A percentile compares a stretch with the other conserved stretches of the same genome.
These are phyloP conservation scores for Spizellomyces sp. DNA, from an alignment of 192 early-diverging fungal species.

Conservation along the genomic window DNA sequence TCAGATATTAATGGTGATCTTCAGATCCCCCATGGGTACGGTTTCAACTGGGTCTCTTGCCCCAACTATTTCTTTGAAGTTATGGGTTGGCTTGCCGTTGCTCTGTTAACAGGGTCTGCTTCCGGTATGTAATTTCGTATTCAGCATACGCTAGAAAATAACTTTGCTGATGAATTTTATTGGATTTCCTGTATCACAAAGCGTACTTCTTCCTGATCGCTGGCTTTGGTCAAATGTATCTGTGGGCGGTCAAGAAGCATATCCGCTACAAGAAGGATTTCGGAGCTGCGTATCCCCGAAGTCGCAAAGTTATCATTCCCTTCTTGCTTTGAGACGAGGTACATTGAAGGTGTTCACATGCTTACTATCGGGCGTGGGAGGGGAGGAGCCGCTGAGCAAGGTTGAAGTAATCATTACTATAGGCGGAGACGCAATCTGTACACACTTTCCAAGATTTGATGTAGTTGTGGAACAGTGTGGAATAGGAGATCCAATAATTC, in stretches of 20 bases:
- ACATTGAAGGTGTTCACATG: too few relatives aligned
- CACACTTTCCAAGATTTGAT: too few relatives aligned
- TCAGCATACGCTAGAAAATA: background rate
- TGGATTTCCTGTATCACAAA: background rate
- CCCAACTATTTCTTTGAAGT: constrained; percentile 95
- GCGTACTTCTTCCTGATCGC: constrained; percentile 30
- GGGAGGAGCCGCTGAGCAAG: too few relatives aligned
- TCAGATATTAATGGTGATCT: background rate
- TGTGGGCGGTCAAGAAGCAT: constrained; percentile 98
- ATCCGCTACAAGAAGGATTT: constrained; percentile 88
- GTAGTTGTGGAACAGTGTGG: too few relatives aligned
- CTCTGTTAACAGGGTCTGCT: constrained; percentile 70
- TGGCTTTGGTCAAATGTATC: constrained; percentile 48
- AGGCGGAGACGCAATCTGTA: too few relatives aligned
- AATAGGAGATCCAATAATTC: too few relatives aligned
- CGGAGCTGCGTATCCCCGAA: constrained; percentile 78
- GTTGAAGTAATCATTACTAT: too few relatives aligned
- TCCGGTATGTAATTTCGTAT: constrained; percentile 42
- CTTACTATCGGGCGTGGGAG: too few relatives aligned
- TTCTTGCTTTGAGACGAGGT: constrained; percentile 23
- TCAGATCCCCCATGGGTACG: constrained; percentile 86
- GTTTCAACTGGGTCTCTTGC: constrained; percentile 85
- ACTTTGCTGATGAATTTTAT: background rate
- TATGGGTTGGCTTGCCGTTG: constrained; percentile 77
- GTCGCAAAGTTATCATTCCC: constrained; percentile 65